Base-by-base conservation (phyloP, 805 yeast genomes). In the Monosporozyma servazzii region DNA sequence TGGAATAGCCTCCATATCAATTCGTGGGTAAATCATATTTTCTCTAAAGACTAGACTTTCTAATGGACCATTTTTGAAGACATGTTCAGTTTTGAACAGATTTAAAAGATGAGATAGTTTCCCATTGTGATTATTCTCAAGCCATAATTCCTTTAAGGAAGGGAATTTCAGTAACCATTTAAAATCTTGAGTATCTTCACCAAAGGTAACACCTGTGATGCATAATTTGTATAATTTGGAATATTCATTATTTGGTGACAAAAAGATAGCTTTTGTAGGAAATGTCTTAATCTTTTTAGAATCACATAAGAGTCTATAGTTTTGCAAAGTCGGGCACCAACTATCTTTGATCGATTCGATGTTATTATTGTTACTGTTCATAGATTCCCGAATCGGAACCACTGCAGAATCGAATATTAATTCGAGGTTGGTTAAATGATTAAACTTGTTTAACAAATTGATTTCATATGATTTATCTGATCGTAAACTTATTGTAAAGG, bases 1-100 rank as follows among this genome's bases (percentile, higher is more conserved):
- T 25, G 44, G 52, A 15, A 41, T 41, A n/a, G 54, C 56, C 17
- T 57, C 59, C n/a, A 59, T 36, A 40, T 58, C 58, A 9, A 55
- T 29, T 20, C 48, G 52, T 5, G 47, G 21, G 10, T 51, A 47
- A 7, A 56, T 45, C 31, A 43, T 53, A 47, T 53, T 51, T 51
- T 66, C 70, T 45, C 71, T 57, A 42, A 67, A 63, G 2, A 66
- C 64, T 18, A 67, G 51, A 42, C 56, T 59, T 30, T 52, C 37
- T 11, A 67, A 49, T 6, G 45, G 43, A 15, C 47, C 25, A 5
- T 37, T 13, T 3, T 51, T 47, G 29, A 58, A 59, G 8, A 65
- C 30, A n/a, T 53, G 56, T 15, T 49, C 45, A 9, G 55, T 49
- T 25, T 54, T 45, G 20, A 63, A 20, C 6, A 55, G 20, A 2